These are phyloP conservation scores for Ogataea hybrid DNA, from an alignment of 1,139 yeast species.

Conservation along the genomic window DNA sequence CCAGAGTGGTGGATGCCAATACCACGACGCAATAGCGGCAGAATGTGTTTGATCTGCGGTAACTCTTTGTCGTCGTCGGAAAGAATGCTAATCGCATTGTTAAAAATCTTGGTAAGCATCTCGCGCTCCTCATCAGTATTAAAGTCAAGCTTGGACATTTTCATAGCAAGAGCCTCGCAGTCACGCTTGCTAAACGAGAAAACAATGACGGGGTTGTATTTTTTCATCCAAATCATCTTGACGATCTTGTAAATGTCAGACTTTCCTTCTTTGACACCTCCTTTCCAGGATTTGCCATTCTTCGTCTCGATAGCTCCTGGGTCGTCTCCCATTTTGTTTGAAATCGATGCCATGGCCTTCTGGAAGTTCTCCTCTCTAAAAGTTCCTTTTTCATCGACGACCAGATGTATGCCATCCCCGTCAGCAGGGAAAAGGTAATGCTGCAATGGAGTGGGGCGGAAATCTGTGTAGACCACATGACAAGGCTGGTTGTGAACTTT, in stretches of 20 bases:
- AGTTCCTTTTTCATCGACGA: constrained; percentile 94
- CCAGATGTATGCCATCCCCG: constrained; percentile 96
- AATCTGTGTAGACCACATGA: constrained; percentile 97
- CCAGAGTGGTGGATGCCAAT: constrained; percentile 99
- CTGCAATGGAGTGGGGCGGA: constrained; percentile 97
- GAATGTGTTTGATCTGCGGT: constrained; percentile 89
- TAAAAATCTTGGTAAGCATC: constrained; percentile 82
- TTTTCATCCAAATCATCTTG: constrained; percentile 94
- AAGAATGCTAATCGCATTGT: constrained; percentile 80
- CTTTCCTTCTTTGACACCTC: constrained; percentile 74
- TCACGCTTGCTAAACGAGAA: constrained; percentile 96
- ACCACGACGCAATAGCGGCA: constrained; percentile 88
- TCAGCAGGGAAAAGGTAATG: constrained; percentile 97
- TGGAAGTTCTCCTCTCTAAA: constrained; percentile 98
- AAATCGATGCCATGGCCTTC: constrained; percentile 94
- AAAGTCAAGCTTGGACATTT: constrained; percentile 93
- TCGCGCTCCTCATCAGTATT: constrained; percentile 91
- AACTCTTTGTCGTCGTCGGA: constrained; percentile 90
- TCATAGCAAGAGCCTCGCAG: constrained; percentile 89
- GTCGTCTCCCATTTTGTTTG: constrained; percentile 82
- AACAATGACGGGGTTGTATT: constrained; percentile 96
- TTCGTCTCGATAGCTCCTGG: constrained; percentile 56
- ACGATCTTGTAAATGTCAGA: constrained; percentile 95
- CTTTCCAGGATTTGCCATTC: constrained; percentile 80
- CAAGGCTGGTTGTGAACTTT: constrained; percentile 94